Evolutionary conservation across 352 stramenopile genomes (phyloP), one percentile per base, ranked within the genome.

Genomic region (Globisporangium solare): DNA sequence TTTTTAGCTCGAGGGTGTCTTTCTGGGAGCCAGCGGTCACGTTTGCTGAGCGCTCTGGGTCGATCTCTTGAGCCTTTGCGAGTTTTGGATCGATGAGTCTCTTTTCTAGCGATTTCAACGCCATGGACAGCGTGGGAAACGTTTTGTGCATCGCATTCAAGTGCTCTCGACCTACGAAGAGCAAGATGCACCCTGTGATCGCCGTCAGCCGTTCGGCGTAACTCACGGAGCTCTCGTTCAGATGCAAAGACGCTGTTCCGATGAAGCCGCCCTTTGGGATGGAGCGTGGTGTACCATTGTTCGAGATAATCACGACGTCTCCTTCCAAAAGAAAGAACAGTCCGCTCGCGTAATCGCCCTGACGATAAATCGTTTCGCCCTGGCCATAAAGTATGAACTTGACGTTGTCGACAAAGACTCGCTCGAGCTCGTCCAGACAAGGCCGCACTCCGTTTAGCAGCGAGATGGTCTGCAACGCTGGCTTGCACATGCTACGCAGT

Each of bases 321-420:
- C 79, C 79, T 46, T 86, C 73, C 0, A 88, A 55, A 11, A 86
- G 47, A 22, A 88, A 83, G 48, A 81, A 90, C 1, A 88, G 50
- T 0, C 73, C 73, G 35, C 70, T 84, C 2, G 79, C 75, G 42
- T 86, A 86, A 48, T 89, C 76, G 7, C 74, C 64, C 46, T 73
- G 53, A 6, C 63, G 60, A 47, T 73, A 76, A 24, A 76, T 58
- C 0, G 68, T 55, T 56, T 75, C 67, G 11, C 57, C 64, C 58
- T 75, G 67, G 8, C 67, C 67, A 40, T 68, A 75, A 6, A 76
- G 53, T 37, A 73, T 65, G 24, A 78, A 72, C 21, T 54, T 63
- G 17, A 60, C 51, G 31, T 78, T 72, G 12, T 62, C 63, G 11
- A 78, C 54, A 31, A 78, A 66, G 31, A 68, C 58, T 3, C 53